A percentile compares a stretch with the other conserved stretches of the same genome.
These are phyloP conservation scores for Daldinia caldariorum DNA, from an alignment of 495 filamentous ascomycete genomes.

Conservation along the genomic window DNA sequence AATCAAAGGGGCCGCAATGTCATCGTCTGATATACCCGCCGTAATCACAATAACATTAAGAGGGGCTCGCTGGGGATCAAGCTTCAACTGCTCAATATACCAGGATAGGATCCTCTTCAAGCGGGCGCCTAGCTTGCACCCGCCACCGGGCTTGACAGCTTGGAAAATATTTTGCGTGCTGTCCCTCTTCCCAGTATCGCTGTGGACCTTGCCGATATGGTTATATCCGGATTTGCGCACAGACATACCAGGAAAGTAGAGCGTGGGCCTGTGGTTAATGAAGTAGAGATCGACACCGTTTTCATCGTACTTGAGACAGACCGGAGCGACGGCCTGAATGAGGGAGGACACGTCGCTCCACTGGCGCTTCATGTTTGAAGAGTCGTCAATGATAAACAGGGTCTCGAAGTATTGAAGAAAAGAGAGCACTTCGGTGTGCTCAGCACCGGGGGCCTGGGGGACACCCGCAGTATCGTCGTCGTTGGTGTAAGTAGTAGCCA, in stretches of 20 bases:
- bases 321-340: slow-evolving; percentile 34
- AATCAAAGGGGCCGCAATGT: slow-evolving; percentile 28
- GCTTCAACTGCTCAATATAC: slow-evolving; percentile 40
- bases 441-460: slow-evolving; percentile 27
- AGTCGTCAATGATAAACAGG: slow-evolving; percentile 36
- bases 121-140: slow-evolving; percentile 32
- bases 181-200: slow-evolving; percentile 33
- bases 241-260: slow-evolving; percentile 40
- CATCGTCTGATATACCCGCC: slow-evolving; percentile 32
- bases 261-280: slow-evolving; percentile 38
- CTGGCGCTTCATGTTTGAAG: slow-evolving; percentile 34
- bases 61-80: slow-evolving; percentile 35
- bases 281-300: slow-evolving; percentile 43
- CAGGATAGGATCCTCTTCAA: slow-evolving; percentile 31
- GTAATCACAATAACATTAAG: slow-evolving; percentile 41
- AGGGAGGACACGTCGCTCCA: slow-evolving; percentile 39
- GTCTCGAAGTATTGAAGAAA: slow-evolving; percentile 40
- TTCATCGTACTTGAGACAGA: slow-evolving; percentile 39
- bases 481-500: slow-evolving; percentile 37
- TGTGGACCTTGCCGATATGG: slow-evolving; percentile 38
- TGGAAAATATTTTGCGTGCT: slow-evolving; percentile 39
- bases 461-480: slow-evolving; percentile 40
- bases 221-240: slow-evolving; percentile 41
- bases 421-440: slow-evolving; percentile 36
- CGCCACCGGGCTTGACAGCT: slow-evolving; percentile 35